Conservation (phyloP, 2,329 filamentous ascomycete species). For the Alternaria ethzedia region DNA sequence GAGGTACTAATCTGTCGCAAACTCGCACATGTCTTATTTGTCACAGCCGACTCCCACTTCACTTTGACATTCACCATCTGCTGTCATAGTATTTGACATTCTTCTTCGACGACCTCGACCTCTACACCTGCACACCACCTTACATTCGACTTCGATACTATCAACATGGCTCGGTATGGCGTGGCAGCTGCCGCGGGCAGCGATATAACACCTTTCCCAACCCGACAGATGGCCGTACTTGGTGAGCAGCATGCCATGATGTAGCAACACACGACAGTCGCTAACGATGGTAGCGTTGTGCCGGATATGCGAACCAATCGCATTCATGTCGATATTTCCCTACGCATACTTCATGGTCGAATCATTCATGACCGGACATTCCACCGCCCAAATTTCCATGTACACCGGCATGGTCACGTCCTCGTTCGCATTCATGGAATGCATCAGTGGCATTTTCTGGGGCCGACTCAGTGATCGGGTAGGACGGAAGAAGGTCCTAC, state of each 20-base stretch:
- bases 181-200: constrained; percentile 34
- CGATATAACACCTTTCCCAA: constrained; percentile 59
- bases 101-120: constrained; percentile 1
- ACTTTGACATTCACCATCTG: constrained; percentile 9
- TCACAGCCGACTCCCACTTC: constrained; percentile 16
- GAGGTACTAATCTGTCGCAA: constrained; percentile 33
- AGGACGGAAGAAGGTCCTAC: constrained; percentile 88
- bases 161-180: constrained; percentile 41
- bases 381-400: constrained; percentile 80
- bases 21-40: constrained; percentile 42
- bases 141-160: constrained; percentile 6
- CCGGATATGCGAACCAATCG: constrained; percentile 97
- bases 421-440: constrained; percentile 94
- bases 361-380: constrained; percentile 83
- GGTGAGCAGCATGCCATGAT: constrained; percentile 48
- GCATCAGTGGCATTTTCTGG: constrained; percentile 91
- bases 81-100: constrained; percentile 13
- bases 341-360: constrained; percentile 98
- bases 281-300: constrained; percentile 70
- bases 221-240: constrained; percentile 63
- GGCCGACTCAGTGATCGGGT: constrained; percentile 89
- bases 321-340: constrained; percentile 99
- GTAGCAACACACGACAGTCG: not conserved
- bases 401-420: constrained; percentile 97
- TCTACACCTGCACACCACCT: not conserved